Conservation (phyloP, 2,329 filamentous ascomycete species). For the Colletotrichum eremochloae region DNA sequence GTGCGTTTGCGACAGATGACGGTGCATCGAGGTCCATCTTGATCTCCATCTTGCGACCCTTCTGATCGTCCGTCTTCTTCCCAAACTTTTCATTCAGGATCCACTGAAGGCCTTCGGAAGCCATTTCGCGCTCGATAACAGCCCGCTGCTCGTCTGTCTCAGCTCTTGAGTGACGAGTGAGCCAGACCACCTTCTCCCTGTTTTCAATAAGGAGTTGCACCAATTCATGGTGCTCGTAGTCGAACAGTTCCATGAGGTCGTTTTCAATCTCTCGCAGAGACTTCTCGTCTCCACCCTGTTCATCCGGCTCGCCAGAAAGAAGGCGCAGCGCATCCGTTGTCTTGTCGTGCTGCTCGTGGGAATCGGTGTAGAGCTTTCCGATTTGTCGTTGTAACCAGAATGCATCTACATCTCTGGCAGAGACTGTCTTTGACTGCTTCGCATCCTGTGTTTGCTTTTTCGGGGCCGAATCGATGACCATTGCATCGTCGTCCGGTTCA, state of each 20-base stretch:
- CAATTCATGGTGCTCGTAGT: constrained; percentile 95
- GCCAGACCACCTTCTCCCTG: constrained; percentile 94
- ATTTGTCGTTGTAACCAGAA: constrained; percentile 98
- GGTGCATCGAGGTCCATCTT: constrained; percentile 94
- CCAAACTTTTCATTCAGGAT: constrained; percentile 91
- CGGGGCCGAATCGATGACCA: constrained; percentile 82
- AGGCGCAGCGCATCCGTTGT: constrained; percentile 87
- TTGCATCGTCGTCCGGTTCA: constrained; percentile 72
- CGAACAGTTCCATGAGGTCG: constrained; percentile 97
- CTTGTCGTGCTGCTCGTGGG: constrained; percentile 94
- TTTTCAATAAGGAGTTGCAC: constrained; percentile 93
- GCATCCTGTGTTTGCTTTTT: constrained; percentile 59
- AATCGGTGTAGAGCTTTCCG: constrained; percentile 87
- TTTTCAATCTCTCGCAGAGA: constrained; percentile 95
- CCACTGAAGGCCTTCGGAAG: constrained; percentile 85
- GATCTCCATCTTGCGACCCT: constrained; percentile 82
- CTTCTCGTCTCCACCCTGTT: constrained; percentile 82
- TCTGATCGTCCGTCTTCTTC: constrained; percentile 71
- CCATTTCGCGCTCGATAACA: constrained; percentile 90
- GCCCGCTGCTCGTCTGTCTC: constrained; percentile 83
- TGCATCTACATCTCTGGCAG: constrained; percentile 92
- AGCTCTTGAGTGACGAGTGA: constrained; percentile 86
- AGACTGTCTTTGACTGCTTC: constrained; percentile 73
- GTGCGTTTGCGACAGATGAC: constrained; percentile 65
- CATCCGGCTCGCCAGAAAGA: constrained; percentile 80